A percentile compares a stretch with the other conserved stretches of the same genome.
These are phyloP conservation scores for Blastocystis hominis DNA, from an alignment of 352 stramenopile genomes.

Conservation along the genomic window DNA sequence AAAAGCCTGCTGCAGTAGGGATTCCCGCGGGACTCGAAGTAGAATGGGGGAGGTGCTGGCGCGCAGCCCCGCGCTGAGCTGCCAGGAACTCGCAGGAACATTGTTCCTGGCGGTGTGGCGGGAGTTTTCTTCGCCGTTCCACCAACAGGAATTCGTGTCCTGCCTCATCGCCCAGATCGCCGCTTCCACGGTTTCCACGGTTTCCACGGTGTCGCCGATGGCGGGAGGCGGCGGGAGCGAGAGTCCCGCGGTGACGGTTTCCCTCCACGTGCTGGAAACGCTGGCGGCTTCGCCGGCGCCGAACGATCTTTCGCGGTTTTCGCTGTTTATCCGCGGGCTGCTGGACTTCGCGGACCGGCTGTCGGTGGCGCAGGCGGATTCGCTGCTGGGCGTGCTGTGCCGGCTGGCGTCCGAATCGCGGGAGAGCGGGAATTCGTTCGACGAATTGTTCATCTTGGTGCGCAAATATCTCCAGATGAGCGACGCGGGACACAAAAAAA, in stretches of 20 bases:
- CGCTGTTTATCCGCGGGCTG: conserved; percentile 12
- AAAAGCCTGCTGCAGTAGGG: not conserved
- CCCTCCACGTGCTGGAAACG: not conserved
- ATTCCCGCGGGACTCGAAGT: not conserved
- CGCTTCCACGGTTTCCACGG: not conserved
- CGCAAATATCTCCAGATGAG: conserved; percentile 36
- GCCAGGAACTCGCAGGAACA: not conserved
- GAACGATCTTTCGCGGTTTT: not conserved
- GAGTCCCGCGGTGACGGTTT: not conserved
- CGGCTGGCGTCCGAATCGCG: not conserved
- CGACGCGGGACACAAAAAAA: not conserved
- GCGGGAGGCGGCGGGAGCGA: not conserved
- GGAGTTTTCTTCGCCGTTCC: not conserved
- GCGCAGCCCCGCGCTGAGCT: not conserved
- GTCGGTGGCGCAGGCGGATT: not conserved
- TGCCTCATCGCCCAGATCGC: conserved; percentile 31
- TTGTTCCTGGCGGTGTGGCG: not conserved
- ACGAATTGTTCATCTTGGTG: conserved; percentile 37
- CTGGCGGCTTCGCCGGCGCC: not conserved
- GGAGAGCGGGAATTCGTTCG: not conserved
- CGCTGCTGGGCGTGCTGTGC: conserved; percentile 5
- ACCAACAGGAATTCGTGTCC: conserved; percentile 35
- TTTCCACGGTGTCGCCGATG: not conserved
- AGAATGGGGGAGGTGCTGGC: conserved; percentile 17
- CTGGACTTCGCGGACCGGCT: conserved; percentile 33